Conservation (phyloP, 371 early-diverging fungal genomes). For the Batrachochytrium dendrobatidis region DNA sequence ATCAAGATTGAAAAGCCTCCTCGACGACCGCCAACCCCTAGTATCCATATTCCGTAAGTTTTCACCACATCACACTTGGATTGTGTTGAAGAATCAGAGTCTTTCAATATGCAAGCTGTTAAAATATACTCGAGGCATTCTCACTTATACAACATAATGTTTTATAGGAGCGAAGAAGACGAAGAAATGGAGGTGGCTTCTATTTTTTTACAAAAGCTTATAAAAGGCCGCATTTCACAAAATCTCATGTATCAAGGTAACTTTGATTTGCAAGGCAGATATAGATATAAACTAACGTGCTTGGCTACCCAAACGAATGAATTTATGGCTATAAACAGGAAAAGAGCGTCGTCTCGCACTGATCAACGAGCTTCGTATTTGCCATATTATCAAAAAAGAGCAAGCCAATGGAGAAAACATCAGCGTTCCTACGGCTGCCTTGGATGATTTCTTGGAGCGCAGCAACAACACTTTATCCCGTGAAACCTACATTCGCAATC, state of each 20-base stretch:
- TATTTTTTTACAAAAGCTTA: slow-evolving; percentile 40
- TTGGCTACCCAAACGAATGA: too few relatives aligned
- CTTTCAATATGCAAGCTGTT: not conserved
- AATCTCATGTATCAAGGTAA: slow-evolving; percentile 41
- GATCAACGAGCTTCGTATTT: slow-evolving; percentile 37
- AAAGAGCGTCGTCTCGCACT: slow-evolving; percentile 39
- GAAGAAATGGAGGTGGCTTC: slow-evolving; percentile 40
- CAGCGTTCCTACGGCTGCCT: too few relatives aligned
- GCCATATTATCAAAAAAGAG: slow-evolving; percentile 28
- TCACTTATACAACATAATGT: not conserved
- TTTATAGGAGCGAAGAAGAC: slow-evolving; percentile 17
- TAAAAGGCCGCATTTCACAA: slow-evolving; percentile 43
- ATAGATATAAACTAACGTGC: slow-evolving; percentile 13
- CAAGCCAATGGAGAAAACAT: too few relatives aligned
- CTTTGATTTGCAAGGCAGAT: too few relatives aligned
- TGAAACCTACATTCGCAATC: too few relatives aligned
- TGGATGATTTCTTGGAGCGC: too few relatives aligned
- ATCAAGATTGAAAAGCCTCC: slow-evolving; percentile 39
- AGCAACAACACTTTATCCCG: too few relatives aligned
- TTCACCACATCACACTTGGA: not conserved
- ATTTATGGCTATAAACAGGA: slow-evolving; percentile 14
- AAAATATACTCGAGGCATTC: not conserved
- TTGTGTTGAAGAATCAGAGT: not conserved
- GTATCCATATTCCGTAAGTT: slow-evolving; percentile 31
- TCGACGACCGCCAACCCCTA: slow-evolving; percentile 42